Evolutionary conservation across 805 yeast species (phyloP), one percentile per base, ranked within the genome.

Genomic region (Monosporozyma unispora): DNA sequence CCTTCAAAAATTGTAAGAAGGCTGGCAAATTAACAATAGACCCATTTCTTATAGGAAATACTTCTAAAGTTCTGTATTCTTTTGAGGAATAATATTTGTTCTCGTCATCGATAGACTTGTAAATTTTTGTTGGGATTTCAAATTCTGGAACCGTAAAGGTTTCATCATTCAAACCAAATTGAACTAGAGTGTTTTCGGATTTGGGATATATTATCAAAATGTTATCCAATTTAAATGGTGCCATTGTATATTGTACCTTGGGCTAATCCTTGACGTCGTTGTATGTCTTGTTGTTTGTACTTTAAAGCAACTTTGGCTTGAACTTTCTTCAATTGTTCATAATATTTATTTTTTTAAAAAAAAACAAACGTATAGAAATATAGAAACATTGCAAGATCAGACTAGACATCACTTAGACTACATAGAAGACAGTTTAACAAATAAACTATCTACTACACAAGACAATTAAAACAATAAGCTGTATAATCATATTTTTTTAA

Each of bases 121-220:
- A 85, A 8, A 91, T 95, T 37, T 73, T 72, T 0, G 96, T 81
- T n/a, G 96, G 95, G 27, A 89, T 72, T 50, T 79, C 79, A 54
- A 77, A 78, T 23, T 81, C 77, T 1, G 97, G 95, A 1, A 93
- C 87, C 8, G 84, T 69, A 53, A 87, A 74, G 0, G 62, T 58
- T 38, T 63, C 68, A 57, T 84, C 95, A 25, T 75, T 72, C 25
- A 90, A 71, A 2, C 96, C 96, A 62, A 86, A 81, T 56, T 84
- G 85, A 27, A 87, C 86, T 48, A 83, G 70, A 0, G 97, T 87
- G 48, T 76, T 70, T 48, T 70, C 72, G 2, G 95, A 84, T 27
- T 96, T 96, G 1, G 95, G 87, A 49, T 87, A 82, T 27, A 90
- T 77, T 27, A 90, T 77, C 70, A 53, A 55, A 57, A 60, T 60